Conservation (phyloP, 2,329 filamentous ascomycete genomes). For the Pseudogymnoascus sp. region DNA sequence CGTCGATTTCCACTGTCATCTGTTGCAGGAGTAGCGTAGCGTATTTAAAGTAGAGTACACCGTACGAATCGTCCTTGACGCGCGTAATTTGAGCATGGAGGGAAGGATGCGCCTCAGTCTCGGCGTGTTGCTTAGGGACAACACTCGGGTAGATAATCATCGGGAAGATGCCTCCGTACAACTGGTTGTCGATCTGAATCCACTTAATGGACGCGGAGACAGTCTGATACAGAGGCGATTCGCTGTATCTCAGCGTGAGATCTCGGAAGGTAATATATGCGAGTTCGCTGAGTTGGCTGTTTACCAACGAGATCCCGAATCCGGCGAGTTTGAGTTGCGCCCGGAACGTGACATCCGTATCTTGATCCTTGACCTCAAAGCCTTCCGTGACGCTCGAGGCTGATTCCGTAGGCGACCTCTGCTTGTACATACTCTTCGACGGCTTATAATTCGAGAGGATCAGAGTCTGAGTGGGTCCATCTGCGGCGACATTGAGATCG, state of each 20-base stretch:
- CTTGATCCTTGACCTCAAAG: slow-evolving; percentile 90
- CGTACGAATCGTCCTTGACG: slow-evolving; percentile 97
- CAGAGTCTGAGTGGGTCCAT: slow-evolving; percentile 89
- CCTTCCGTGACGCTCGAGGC: slow-evolving; percentile 48
- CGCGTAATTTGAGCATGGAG: slow-evolving; percentile 85
- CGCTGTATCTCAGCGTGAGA: slow-evolving; percentile 81
- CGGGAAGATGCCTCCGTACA: slow-evolving; percentile 96
- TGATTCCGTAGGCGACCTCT: slow-evolving; percentile 46
- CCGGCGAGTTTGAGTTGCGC: slow-evolving; percentile 84
- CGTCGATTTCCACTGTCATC: slow-evolving; percentile 96
- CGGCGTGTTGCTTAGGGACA: slow-evolving; percentile 91
- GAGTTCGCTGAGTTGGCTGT: slow-evolving; percentile 81
- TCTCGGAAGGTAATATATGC: slow-evolving; percentile 91
- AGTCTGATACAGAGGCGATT: slow-evolving; percentile 91
- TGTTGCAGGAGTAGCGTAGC: slow-evolving; percentile 89
- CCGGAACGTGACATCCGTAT: slow-evolving; percentile 80
- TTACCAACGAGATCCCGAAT: slow-evolving; percentile 88
- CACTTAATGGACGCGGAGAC: slow-evolving; percentile 88
- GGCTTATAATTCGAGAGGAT: slow-evolving; percentile 90
- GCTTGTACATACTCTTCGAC: slow-evolving; percentile 82
- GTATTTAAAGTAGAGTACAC: slow-evolving; percentile 97
- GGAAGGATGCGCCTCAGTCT: slow-evolving; percentile 93
- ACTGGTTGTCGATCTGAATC: slow-evolving; percentile 98
- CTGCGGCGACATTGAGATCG: slow-evolving; percentile 91
- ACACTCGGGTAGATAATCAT: slow-evolving; percentile 96